phyloP scores from a whole-genome alignment of 2,329 filamentous ascomycete genomes.

The Leptographium radiaticola region DNA sequence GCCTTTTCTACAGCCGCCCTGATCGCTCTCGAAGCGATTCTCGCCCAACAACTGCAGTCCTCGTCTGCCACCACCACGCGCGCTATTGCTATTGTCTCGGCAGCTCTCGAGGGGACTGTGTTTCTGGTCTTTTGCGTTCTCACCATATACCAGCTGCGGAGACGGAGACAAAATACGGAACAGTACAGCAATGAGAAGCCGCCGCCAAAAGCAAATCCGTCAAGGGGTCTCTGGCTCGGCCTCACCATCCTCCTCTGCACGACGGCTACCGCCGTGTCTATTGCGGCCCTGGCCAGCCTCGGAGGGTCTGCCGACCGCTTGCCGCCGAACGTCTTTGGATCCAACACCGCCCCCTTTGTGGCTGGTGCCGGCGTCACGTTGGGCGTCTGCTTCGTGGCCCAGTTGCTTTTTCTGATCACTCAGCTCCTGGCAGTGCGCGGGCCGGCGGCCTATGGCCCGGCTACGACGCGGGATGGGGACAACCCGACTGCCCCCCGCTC shows the following conservation, averaged over 20 bases:
- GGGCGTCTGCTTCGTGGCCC: slow-evolving; percentile 29
- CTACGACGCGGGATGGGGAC: no score
- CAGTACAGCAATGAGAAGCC: slow-evolving; percentile 4
- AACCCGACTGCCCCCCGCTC: no score
- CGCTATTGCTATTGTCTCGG: slow-evolving; percentile 24
- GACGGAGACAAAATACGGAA: slow-evolving; percentile 12
- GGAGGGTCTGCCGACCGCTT: slow-evolving; percentile 19
- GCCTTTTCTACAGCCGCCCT: slow-evolving; percentile 25
- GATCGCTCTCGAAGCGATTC: slow-evolving; percentile 26
- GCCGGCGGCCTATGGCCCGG: neutral
- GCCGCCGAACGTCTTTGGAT: slow-evolving; percentile 19
- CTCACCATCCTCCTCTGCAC: slow-evolving; percentile 26
- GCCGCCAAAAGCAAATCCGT: neutral
- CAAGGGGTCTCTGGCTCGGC: slow-evolving; percentile 23
- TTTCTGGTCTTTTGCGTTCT: slow-evolving; percentile 23
- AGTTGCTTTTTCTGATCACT: slow-evolving; percentile 34
- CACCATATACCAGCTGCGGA: slow-evolving; percentile 17
- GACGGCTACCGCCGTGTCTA: slow-evolving; percentile 31
- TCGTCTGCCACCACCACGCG: slow-evolving; percentile 17
- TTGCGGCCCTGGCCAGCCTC: slow-evolving; percentile 28
- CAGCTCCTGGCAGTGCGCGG: slow-evolving; percentile 20
- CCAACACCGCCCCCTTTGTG: slow-evolving; percentile 23
- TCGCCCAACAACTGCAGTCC: slow-evolving; percentile 21
- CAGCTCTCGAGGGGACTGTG: slow-evolving; percentile 23
- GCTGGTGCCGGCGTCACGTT: slow-evolving; percentile 31